Evolutionary conservation across 2,329 filamentous ascomycete genomes (phyloP).

Genomic region (Colletotrichum chlorophyti): DNA sequence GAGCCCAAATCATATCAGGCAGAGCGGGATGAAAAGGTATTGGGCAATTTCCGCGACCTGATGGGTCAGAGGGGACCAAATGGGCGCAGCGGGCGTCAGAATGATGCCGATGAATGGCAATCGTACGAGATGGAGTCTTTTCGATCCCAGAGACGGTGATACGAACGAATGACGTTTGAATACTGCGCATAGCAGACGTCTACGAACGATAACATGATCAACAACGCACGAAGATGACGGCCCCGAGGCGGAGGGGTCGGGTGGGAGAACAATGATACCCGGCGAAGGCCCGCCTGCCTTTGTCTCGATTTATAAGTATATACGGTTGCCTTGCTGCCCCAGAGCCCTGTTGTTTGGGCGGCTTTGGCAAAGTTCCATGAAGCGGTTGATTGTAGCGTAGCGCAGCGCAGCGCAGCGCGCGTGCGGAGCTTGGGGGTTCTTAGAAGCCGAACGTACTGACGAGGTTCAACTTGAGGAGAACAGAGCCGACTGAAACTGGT

Average conservation of each 20-base stretch:
- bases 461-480: too few species aligned
- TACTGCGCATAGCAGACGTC: not conserved
- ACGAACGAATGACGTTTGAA: not conserved
- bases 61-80: constrained; percentile 1
- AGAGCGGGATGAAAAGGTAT: constrained; percentile 23
- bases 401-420: too few species aligned
- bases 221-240: not conserved
- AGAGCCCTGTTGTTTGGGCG: too few species aligned
- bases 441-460: too few species aligned
- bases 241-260: constrained; percentile 3
- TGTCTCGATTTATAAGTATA: not conserved
- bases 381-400: too few species aligned
- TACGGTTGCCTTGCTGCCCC: too few species aligned
- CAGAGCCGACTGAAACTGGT: too few species aligned
- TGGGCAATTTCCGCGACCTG: constrained; percentile 20
- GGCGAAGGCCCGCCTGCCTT: constrained; percentile 9
- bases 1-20: constrained; percentile 12
- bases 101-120: constrained; percentile 1
- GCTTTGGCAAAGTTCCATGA: too few species aligned
- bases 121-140: constrained; percentile 20
- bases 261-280: constrained; percentile 17
- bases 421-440: too few species aligned
- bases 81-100: not conserved
- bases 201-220: not conserved
- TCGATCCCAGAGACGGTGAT: not conserved